These are phyloP conservation scores for Sarcodon sp. DNA, from an alignment of 768 basidiomycete genomes.

Conservation along the genomic window DNA sequence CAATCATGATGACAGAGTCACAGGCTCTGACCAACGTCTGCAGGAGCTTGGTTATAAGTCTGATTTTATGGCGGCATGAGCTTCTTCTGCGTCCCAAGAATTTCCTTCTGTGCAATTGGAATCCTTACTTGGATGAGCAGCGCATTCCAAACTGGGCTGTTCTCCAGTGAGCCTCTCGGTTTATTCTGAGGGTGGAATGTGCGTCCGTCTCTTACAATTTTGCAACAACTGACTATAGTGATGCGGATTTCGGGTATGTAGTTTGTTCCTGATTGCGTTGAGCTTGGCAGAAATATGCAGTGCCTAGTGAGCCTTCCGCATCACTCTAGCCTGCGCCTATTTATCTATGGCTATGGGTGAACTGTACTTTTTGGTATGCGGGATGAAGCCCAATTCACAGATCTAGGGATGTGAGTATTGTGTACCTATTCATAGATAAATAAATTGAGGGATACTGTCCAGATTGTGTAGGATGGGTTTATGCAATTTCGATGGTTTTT, in stretches of 20 bases:
- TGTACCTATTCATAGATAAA: conserved; percentile 5
- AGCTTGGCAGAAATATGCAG: conserved; percentile 48
- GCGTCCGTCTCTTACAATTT: conserved; percentile 6
- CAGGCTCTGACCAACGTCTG: conserved; percentile 25
- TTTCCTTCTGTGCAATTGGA: conserved; percentile 48
- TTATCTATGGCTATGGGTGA: conserved; percentile 42
- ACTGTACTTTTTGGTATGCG: conserved; percentile 52
- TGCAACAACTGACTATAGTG: not conserved
- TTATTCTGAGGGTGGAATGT: conserved; percentile 58
- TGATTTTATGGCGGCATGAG: conserved; percentile 47
- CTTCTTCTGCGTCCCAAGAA: conserved; percentile 42
- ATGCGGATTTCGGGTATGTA: conserved; percentile 28
- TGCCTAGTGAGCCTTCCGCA: conserved; percentile 28
- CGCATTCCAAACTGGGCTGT: conserved; percentile 45
- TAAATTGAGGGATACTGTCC: not conserved
- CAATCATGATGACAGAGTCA: not conserved
- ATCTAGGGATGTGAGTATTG: conserved; percentile 34
- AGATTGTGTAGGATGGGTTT: conserved; percentile 43
- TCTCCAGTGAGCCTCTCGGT: conserved; percentile 44
- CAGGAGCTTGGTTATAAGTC: conserved; percentile 40
- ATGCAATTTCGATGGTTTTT: conserved; percentile 46
- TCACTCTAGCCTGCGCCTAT: not conserved
- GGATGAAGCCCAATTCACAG: conserved; percentile 41
- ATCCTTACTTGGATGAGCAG: conserved; percentile 50
- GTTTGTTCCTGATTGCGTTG: conserved; percentile 42